Evolutionary conservation across 2,329 filamentous ascomycete species (phyloP), one percentile per base, ranked within the genome.

Genomic region (Xylaria sp.): DNA sequence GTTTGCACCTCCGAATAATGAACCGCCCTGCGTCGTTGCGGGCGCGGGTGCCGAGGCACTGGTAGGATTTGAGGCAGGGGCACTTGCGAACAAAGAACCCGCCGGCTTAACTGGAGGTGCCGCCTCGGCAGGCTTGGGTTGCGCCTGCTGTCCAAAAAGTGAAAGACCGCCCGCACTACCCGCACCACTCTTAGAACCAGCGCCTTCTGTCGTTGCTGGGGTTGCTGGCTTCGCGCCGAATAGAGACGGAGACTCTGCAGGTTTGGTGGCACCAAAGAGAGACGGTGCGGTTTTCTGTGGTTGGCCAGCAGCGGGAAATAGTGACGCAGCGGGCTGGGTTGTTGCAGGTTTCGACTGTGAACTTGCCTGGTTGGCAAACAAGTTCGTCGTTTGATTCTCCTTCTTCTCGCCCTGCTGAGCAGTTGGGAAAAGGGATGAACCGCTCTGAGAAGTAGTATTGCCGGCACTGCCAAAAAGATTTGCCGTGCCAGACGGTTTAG

Each of bases 341-440:
- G 77, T 65, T 21, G 77, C 23, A 13, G 67, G 35, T 49, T 58
- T 60, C n/a, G 65, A 33, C 46, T 68, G 67, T 21, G 66, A 67
- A 41, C 56, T 64, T 13, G 37, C 67, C 9, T 60, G 17, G 27
- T 47, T 64, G 41, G 38, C 37, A 53, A 72, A 73, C 41, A 73
- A 41, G 51, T 56, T 60, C 38, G 41, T 35, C 13, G 61, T 8
- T 55, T 68, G 66, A 23, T 15, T 62, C 37, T 68, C 66, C 58
- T 67, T 70, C 31, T 68, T 70, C 5, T 70, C 70, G 9, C 77
- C 72, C 37, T 77, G 74, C 69, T 80, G 81, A 17, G 74, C 68
- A 54, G 63, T 53, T 13, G 77, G 75, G 54, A 84, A 83, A 19
- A 82, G 64, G 9, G 73, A 70, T 54, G 66, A 48, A 41, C 43